A percentile compares a stretch with the other conserved stretches of the same genome.
These are phyloP conservation scores for Hygrophoropsis aurantiaca DNA, from an alignment of 768 basidiomycete genomes.

Conservation along the genomic window DNA sequence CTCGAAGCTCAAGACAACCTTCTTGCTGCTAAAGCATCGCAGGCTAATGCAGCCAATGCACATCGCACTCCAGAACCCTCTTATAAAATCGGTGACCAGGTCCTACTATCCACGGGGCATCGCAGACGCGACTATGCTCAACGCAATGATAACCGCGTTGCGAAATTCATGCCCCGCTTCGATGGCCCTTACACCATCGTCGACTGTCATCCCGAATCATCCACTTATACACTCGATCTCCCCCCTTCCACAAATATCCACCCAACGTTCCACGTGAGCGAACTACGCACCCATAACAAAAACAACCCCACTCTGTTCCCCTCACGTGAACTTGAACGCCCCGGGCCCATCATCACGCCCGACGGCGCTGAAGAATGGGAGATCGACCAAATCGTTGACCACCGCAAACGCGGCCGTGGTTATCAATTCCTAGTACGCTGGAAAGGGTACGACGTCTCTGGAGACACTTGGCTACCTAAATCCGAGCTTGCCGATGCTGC, in stretches of 20 bases:
- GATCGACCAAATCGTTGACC: conserved; percentile 12
- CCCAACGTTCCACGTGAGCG: conserved; percentile 12
- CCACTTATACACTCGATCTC: conserved; percentile 15
- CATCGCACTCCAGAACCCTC: background rate
- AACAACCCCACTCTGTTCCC: conserved; percentile 15
- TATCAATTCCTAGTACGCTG: conserved; percentile 23
- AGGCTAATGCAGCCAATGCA: conserved; percentile 12
- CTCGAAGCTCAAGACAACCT: conserved; percentile 34
- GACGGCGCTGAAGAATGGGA: conserved; percentile 11
- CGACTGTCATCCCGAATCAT: background rate
- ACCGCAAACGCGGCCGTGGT: background rate
- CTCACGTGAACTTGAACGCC: background rate
- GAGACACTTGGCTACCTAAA: conserved; percentile 28
- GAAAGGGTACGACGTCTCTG: conserved; percentile 26
- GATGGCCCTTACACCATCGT: conserved; percentile 14
- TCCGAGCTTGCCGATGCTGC: conserved; percentile 19
- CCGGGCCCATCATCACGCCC: conserved; percentile 5
- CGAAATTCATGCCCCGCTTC: conserved; percentile 14
- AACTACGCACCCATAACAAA: background rate
- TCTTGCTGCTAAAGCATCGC: conserved; percentile 22
- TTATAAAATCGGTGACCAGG: conserved; percentile 6
- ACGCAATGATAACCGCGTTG: conserved; percentile 2
- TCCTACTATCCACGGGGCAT: conserved; percentile 12
- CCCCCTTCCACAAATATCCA: conserved; percentile 6
- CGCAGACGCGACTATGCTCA: background rate